Evolutionary conservation across 495 filamentous ascomycete genomes (phyloP).

Genomic region (Penicillium silybi): DNA sequence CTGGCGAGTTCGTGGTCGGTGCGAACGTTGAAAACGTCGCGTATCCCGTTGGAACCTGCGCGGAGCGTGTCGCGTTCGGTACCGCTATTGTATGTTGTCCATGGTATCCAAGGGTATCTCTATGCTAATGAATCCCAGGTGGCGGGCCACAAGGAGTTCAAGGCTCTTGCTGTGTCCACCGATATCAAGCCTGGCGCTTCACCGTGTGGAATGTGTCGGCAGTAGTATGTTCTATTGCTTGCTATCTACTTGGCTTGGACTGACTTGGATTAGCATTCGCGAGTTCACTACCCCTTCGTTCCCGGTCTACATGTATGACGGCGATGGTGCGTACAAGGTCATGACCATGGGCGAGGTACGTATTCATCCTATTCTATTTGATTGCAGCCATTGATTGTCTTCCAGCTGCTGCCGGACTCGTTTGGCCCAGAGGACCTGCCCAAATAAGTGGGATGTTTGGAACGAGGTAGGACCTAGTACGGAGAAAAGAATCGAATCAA

Average conservation of each 20-base stretch:
- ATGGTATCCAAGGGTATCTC: not conserved
- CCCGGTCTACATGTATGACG: constrained; percentile 92
- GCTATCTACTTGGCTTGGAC: not conserved
- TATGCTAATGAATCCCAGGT: constrained; percentile 24
- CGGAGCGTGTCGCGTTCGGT: constrained; percentile 82
- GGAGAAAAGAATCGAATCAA: constrained; percentile 1
- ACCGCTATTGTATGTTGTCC: constrained; percentile 63
- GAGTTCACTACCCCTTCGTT: constrained; percentile 66
- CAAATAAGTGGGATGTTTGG: not conserved
- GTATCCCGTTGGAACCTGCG: constrained; percentile 90
- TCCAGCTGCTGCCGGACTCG: constrained; percentile 64
- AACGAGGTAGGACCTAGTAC: constrained; percentile 1
- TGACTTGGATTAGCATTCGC: constrained; percentile 53
- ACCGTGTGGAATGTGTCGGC: constrained; percentile 66
- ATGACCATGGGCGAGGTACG: constrained; percentile 70
- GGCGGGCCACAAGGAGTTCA: constrained; percentile 65
- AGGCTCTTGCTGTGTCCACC: constrained; percentile 81
- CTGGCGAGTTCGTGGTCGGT: constrained; percentile 61
- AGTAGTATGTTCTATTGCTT: constrained; percentile 28
- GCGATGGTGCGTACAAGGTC: constrained; percentile 61
- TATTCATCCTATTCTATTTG: constrained; percentile 1
- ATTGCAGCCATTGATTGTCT: constrained; percentile 1
- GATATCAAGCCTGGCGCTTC: constrained; percentile 70
- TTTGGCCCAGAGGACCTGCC: constrained; percentile 61
- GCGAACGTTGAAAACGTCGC: constrained; percentile 94